Base-by-base conservation (phyloP, 2,329 filamentous ascomycete species). In the Reticulascus tulasneorum region DNA sequence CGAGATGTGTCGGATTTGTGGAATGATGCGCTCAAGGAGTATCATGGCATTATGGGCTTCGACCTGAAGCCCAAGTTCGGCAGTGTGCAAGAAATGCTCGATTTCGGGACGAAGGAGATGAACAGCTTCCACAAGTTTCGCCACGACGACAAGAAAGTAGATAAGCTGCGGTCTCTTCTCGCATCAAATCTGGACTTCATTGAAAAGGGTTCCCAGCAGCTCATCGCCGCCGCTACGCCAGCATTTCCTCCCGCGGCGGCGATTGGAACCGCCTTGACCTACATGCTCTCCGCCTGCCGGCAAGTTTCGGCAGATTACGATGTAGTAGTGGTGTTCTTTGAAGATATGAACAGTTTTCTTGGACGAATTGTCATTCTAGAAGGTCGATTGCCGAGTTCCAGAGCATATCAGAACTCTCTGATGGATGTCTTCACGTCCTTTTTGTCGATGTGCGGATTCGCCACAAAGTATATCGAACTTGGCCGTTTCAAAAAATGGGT, bases 281-380 rank as follows among this genome's bases (percentile, higher is more conserved):
- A 52, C 21, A 48, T 61, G 35, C 49, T 61, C 15, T 47, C 41
- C 10, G 55, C 54, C 1, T 56, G 53, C 6, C 47, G 49, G 2
- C 42, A 47, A 6, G 57, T 61, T 0, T 56, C 51, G 1, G 59
- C 56, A 1, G 61, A 66, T 26, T 66, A 63, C 23, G 60, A 66
- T 18, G 47, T 58, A 3, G 50, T 66, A 0, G 48, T 57, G n/a
- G 50, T 51, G 5, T 66, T 66, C 33, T 66, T 66, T 32, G 52
- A 58, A 2, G 52, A 58, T 9, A 62, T 63, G 48, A 56, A 56
- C 30, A 56, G 55, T 6, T 63, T 65, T 17, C 46, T 64, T 5
- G 44, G 53, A 18, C 51, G 60, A 2, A 51, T 63, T 2, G 50
- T 53, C 0, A 53, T 63, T 7, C 25, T 64, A 0, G 54, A 64